Evolutionary conservation across 2,329 filamentous ascomycete genomes (phyloP).

Genomic region (Fusarium newnesense): DNA sequence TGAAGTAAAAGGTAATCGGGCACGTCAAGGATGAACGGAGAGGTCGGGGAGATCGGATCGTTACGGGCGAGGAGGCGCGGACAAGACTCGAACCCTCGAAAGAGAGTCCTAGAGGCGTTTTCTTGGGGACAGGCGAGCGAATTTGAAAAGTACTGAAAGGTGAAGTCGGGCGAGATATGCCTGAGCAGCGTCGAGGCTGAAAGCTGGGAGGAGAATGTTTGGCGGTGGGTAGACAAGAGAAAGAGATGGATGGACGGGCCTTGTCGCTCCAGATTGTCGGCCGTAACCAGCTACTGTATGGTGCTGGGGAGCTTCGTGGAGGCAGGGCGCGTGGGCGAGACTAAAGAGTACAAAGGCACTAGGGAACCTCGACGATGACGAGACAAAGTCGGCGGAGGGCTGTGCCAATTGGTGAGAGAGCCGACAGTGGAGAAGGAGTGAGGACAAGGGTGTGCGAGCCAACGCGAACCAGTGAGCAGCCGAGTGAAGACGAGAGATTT

Average conservation of each 20-base stretch:
- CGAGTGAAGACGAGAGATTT: conserved; percentile 32
- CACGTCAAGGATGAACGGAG: conserved; percentile 30
- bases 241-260: conserved; percentile 38
- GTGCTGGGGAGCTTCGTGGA: conserved; percentile 39
- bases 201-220: conserved; percentile 39
- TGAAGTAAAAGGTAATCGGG: conserved; percentile 30
- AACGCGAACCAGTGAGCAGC: conserved; percentile 31
- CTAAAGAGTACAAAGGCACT: conserved; percentile 41
- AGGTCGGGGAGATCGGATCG: conserved; percentile 33
- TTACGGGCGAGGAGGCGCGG: conserved; percentile 19
- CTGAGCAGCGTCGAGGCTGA: conserved; percentile 32
- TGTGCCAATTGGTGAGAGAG: conserved; percentile 42
- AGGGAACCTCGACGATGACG: conserved; percentile 44
- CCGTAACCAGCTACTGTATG: conserved; percentile 32
- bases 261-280: conserved; percentile 37
- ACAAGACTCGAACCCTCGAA: conserved; percentile 6
- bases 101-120: conserved; percentile 1
- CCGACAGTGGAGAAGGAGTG: conserved; percentile 37
- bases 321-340: conserved; percentile 41
- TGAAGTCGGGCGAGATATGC: conserved; percentile 27
- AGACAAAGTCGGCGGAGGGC: conserved; percentile 40
- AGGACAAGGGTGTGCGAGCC: conserved; percentile 38
- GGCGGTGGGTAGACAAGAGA: conserved; percentile 38
- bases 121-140: conserved; percentile 9
- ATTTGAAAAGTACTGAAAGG: conserved; percentile 5